Evolutionary conservation across 2,329 filamentous ascomycete species (phyloP).

Genomic region (Dendrostoma leiphaemia): DNA sequence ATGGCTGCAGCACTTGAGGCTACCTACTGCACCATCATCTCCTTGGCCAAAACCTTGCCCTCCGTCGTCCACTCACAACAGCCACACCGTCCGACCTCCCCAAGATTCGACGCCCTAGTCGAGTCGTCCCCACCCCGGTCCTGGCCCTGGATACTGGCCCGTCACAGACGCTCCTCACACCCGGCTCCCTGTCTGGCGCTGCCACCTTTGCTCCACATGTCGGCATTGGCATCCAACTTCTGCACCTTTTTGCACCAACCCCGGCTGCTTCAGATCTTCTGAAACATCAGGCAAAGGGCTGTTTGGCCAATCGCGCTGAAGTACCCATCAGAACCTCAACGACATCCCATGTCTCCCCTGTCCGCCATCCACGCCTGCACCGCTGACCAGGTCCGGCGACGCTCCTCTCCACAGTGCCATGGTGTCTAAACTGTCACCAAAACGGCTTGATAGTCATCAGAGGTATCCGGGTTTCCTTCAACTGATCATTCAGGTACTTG

Average conservation of each 20-base stretch:
- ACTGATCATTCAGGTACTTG: neutral
- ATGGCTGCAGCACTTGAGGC: neutral
- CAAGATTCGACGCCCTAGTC: neutral
- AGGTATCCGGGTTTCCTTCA: neutral
- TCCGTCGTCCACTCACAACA: slow-evolving; percentile 3
- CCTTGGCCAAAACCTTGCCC: slow-evolving; percentile 1
- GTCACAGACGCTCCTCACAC: neutral
- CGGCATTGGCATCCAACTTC: neutral
- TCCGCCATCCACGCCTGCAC: slow-evolving; percentile 1
- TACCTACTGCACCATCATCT: neutral
- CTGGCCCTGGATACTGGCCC: neutral
- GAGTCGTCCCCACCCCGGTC: neutral
- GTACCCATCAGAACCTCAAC: neutral
- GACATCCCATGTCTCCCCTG: slow-evolving; percentile 9
- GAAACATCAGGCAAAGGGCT: slow-evolving; percentile 16
- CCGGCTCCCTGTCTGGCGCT: slow-evolving; percentile 2
- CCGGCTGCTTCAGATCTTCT: slow-evolving; percentile 19
- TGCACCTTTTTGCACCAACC: neutral
- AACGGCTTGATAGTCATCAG: neutral
- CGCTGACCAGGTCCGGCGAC: neutral
- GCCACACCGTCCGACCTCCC: slow-evolving; percentile 6
- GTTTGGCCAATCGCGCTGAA: slow-evolving; percentile 7
- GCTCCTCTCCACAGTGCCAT: neutral
- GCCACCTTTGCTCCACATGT: neutral
- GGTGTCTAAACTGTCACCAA: neutral